Percentiles rank a stretch among this genome's conserved stretches.
These are phyloP conservation scores for Peronospora destructor DNA, from an alignment of 352 stramenopile genomes.

Conservation along the genomic window DNA sequence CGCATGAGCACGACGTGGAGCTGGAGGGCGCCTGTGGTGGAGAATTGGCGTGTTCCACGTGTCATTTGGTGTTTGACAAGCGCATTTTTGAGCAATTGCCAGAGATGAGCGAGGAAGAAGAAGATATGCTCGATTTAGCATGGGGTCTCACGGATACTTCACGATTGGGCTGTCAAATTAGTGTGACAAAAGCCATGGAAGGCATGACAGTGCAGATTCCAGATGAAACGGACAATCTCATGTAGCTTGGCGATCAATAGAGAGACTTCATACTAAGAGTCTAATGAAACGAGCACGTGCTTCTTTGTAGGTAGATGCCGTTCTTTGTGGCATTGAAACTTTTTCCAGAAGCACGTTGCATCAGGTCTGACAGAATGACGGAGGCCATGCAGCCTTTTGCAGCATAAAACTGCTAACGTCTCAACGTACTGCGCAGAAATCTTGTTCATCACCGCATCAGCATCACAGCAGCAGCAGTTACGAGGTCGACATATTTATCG, in stretches of 20 bases:
- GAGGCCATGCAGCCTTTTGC: too few relatives aligned
- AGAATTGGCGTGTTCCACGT: constrained; percentile 91
- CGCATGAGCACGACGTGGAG: constrained; percentile 91
- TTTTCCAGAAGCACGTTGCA: too few relatives aligned
- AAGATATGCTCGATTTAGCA: constrained; percentile 94
- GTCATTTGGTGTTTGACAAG: constrained; percentile 89
- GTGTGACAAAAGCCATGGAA: constrained; percentile 82
- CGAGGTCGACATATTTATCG: too few relatives aligned
- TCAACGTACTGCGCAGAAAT: too few relatives aligned
- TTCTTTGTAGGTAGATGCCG: too few relatives aligned
- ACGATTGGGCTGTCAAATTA: constrained; percentile 88
- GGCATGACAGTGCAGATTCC: constrained; percentile 83
- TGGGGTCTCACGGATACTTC: constrained; percentile 92
- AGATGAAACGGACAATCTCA: constrained; percentile 85
- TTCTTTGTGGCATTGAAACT: too few relatives aligned
- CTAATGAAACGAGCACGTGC: too few relatives aligned
- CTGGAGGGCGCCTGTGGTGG: constrained; percentile 90
- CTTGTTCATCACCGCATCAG: too few relatives aligned
- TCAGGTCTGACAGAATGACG: too few relatives aligned
- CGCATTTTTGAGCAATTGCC: constrained; percentile 85
- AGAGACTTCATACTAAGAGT: too few relatives aligned
- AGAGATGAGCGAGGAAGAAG: constrained; percentile 88
- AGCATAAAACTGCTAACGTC: too few relatives aligned
- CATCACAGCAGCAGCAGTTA: too few relatives aligned
- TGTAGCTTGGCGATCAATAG: constrained; percentile 32